Evolutionary conservation across 2,329 filamentous ascomycete species (phyloP).

Genomic region (Arthrobotrys iridis): DNA sequence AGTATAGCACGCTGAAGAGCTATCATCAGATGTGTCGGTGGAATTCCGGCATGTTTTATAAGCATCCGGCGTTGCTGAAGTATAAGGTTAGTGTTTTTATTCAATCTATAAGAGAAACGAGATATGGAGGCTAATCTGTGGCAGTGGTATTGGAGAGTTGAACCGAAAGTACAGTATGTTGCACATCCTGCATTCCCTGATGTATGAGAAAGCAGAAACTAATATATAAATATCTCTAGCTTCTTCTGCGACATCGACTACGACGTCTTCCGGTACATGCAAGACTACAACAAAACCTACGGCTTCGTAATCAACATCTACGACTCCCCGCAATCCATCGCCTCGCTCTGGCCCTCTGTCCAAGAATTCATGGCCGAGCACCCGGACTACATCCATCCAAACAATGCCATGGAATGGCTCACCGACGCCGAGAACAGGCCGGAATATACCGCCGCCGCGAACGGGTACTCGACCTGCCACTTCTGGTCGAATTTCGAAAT

Average conservation of each 20-base stretch:
- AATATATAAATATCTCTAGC: constrained; percentile 47
- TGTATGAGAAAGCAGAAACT: background rate
- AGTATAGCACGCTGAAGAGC: constrained; percentile 82
- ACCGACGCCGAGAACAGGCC: constrained; percentile 80
- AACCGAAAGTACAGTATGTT: constrained; percentile 83
- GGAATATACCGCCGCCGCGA: constrained; percentile 79
- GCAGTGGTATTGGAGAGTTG: constrained; percentile 98
- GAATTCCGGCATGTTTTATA: constrained; percentile 98
- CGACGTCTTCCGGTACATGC: constrained; percentile 97
- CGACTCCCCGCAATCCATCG: constrained; percentile 86
- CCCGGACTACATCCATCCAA: constrained; percentile 79
- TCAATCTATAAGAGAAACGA: background rate
- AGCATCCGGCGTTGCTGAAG: constrained; percentile 81
- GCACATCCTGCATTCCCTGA: background rate
- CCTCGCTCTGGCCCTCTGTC: constrained; percentile 94
- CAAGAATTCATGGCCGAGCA: constrained; percentile 87
- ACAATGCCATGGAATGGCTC: constrained; percentile 89
- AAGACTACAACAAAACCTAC: constrained; percentile 98
- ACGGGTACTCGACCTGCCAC: constrained; percentile 97
- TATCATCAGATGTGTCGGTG: constrained; percentile 99
- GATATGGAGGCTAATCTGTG: constrained; percentile 59
- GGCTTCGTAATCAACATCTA: constrained; percentile 98
- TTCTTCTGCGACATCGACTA: constrained; percentile 99
- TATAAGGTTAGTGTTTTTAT: no score
- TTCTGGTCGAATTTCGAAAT: constrained; percentile 99